Evolutionary conservation across 139 green algal species (phyloP).

Genomic region (Cymbomonas tetramitiformis): DNA sequence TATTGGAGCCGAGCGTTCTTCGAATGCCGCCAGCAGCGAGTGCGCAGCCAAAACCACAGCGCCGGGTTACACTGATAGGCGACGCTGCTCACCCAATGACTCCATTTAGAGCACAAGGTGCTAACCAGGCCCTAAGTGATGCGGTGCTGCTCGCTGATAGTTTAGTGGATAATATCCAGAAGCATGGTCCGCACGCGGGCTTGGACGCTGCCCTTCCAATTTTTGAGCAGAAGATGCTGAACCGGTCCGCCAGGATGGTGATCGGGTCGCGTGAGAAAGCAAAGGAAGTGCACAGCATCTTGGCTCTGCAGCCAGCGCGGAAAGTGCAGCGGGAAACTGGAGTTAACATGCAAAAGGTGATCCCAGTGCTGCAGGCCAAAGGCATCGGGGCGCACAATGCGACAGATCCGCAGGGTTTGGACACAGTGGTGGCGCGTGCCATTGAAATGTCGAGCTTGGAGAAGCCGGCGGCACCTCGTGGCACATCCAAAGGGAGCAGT

Average conservation of each 20-base stretch:
- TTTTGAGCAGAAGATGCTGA: conserved; percentile 27
- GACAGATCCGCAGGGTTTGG: conserved; percentile 6
- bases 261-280: conserved; percentile 19
- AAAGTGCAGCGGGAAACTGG: conserved; percentile 20
- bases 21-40: background rate
- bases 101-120: conserved; percentile 25
- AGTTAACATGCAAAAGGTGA: conserved; percentile 9
- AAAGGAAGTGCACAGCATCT: conserved; percentile 22
- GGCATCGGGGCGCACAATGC: conserved; percentile 9
- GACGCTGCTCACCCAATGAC: conserved; percentile 28
- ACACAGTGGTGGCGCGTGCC: conserved; percentile 19
- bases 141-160: conserved; percentile 17
- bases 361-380: background rate
- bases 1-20: conserved; percentile 12
- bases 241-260: conserved; percentile 9
- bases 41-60: background rate
- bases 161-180: conserved; percentile 6
- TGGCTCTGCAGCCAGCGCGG: conserved; percentile 18
- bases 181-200: background rate
- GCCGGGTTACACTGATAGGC: conserved; percentile 20
- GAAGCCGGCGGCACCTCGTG: no score
- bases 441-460: no score
- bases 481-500: no score
- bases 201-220: conserved; percentile 19
- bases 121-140: conserved; percentile 23